Evolutionary conservation across 1,284 basidiomycete species (phyloP).

Genomic region (Austroboletus niveus): DNA sequence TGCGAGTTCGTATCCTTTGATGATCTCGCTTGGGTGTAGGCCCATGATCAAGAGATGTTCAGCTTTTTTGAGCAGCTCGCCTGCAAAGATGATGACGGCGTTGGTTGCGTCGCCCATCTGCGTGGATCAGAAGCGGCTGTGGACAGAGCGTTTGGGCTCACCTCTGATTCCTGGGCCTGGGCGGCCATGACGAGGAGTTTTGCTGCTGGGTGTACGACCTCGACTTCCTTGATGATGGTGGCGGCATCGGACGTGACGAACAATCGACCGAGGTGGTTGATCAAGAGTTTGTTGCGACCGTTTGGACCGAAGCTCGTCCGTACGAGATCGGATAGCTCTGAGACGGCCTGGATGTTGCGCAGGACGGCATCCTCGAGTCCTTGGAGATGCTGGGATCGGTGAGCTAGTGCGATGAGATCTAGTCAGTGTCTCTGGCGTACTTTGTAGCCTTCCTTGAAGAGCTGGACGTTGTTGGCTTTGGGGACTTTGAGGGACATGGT

Average conservation of each 20-base stretch:
- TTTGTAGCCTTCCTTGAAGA: conserved; percentile 96
- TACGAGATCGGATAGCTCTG: conserved; percentile 93
- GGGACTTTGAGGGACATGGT: conserved; percentile 93
- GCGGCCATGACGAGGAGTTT: conserved; percentile 98
- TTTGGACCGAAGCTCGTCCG: conserved; percentile 96
- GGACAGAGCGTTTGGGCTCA: conserved; percentile 33
- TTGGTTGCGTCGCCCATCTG: conserved; percentile 98
- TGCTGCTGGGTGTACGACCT: conserved; percentile 97
- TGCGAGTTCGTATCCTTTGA: conserved; percentile 96
- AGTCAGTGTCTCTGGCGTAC: conserved; percentile 36
- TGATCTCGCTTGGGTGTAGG: conserved; percentile 92
- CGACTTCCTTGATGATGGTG: conserved; percentile 97
- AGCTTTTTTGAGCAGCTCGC: conserved; percentile 93
- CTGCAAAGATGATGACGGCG: conserved; percentile 92
- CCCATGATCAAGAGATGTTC: conserved; percentile 95
- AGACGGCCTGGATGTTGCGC: conserved; percentile 94
- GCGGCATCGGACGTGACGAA: conserved; percentile 99
- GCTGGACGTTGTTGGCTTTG: conserved; percentile 83
- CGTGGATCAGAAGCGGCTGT: neutral
- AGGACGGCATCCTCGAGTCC: conserved; percentile 93
- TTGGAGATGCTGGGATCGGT: conserved; percentile 64
- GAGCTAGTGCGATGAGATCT: neutral
- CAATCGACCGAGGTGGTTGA: conserved; percentile 93
- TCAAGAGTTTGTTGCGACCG: conserved; percentile 92
- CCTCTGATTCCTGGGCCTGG: conserved; percentile 95